Base-by-base conservation (phyloP, 768 basidiomycete species). In the Leucosporidium yakuticum region DNA sequence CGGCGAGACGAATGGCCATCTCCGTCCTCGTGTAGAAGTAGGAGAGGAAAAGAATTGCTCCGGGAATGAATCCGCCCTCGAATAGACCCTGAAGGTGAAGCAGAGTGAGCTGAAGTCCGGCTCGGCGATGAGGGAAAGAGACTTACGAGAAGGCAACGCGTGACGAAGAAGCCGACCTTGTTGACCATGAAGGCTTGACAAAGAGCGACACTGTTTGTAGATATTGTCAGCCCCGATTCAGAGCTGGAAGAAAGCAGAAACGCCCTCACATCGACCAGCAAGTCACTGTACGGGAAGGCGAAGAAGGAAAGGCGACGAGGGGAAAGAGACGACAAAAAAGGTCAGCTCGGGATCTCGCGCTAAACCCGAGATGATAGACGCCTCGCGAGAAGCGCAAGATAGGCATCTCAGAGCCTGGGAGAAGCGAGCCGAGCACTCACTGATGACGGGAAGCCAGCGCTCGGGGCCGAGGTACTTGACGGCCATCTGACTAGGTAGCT, bases 1-100 rank as follows among this genome's bases (percentile, higher is more conserved):
- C 72, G 17, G 73, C 74, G 0, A 77, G 69, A 25, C 77, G 74
- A 31, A 77, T 66, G 0, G 77, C 75, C 1, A 79, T 71, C 61
- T 75, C 66, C 1, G 49, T 58, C 32, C 67, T 73, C 32, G 71
- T 74, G 69, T 86, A 69, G 25, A 57, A 73, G 68, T 73, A 69
- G 5, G 54, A 61, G 4, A 69, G 53, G 50, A 65, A 66, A 4
- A 72, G 51, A 23, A 60, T 54, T 4, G 39, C 77, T 69, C 87
- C 86, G 0, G 85, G 85, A 66, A 86, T 84, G 76, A 86, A 86
- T 0, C 84, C 83, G 84, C 57, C 8, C 19, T 51, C 6, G 20
- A n/a, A 31, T 32, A 63, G 53, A 4, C 25, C 60, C 39, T 44
- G 39, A 12, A 9, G 39, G 39, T 14, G 53, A 23, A 68, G 20